Conservation (phyloP, 78 protist species). For the Dictyostelium capitatum region DNA sequence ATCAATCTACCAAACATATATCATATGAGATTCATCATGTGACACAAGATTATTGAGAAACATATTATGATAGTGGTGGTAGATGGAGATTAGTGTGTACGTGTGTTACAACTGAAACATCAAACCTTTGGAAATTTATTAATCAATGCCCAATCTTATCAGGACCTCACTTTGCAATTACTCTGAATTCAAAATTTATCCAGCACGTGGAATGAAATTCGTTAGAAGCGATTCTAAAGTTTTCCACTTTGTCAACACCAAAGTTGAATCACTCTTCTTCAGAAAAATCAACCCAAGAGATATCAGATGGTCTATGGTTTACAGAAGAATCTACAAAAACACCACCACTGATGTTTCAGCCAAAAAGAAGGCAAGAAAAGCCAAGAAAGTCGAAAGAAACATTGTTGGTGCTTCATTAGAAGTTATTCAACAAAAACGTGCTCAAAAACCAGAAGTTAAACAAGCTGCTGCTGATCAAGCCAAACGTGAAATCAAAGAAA, state of each 20-base stretch:
- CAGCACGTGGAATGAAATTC: slow-evolving; percentile 77
- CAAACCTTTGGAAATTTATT: no score
- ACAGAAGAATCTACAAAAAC: slow-evolving; percentile 87
- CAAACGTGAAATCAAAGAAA: slow-evolving; percentile 87
- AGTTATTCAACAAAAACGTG: slow-evolving; percentile 84
- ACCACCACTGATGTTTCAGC: slow-evolving; percentile 51
- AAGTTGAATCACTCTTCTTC: slow-evolving; percentile 84
- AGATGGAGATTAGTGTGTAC: no score
- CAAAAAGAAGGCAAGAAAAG: slow-evolving; percentile 80
- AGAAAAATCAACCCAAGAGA: slow-evolving; percentile 91
- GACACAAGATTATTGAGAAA: no score
- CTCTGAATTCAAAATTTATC: slow-evolving; percentile 83
- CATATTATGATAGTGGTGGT: no score
- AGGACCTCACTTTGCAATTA: slow-evolving; percentile 77
- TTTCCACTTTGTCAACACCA: slow-evolving; percentile 86
- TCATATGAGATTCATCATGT: no score
- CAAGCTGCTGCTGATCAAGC: slow-evolving; percentile 87
- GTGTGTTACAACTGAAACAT: no score
- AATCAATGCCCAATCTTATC: no score
- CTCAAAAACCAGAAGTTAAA: slow-evolving; percentile 85
- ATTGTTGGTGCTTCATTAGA: slow-evolving; percentile 91
- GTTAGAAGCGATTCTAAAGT: slow-evolving; percentile 57
- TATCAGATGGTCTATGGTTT: slow-evolving; percentile 86
- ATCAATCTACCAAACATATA: no score
- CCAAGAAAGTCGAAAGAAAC: slow-evolving; percentile 82